Conservation (phyloP, 2,329 filamentous ascomycete genomes). For the Colletotrichum liaoningense region DNA sequence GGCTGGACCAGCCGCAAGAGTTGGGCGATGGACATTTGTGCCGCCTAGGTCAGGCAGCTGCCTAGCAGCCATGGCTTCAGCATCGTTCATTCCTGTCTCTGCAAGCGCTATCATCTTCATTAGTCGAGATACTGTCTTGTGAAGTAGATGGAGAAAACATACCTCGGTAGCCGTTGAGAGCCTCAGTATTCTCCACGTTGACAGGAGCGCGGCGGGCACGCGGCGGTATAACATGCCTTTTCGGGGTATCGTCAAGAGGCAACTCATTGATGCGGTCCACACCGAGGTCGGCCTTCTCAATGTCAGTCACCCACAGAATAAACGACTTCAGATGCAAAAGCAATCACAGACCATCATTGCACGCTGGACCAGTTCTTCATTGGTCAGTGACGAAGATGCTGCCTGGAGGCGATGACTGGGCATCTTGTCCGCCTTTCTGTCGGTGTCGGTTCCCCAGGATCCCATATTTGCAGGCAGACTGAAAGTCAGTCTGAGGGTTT, state of each 20-base stretch:
- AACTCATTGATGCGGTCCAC: constrained; percentile 40
- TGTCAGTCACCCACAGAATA: background rate
- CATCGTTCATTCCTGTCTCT: constrained; percentile 43
- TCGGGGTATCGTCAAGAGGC: constrained; percentile 38
- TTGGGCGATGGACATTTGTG: background rate
- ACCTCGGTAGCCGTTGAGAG: constrained; percentile 16
- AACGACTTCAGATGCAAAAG: background rate
- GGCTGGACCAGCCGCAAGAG: background rate
- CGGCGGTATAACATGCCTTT: background rate
- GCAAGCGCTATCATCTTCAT: constrained; percentile 37
- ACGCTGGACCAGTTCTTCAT: background rate
- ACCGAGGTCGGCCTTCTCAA: constrained; percentile 44
- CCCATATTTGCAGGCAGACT: background rate
- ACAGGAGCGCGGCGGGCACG: constrained; percentile 8
- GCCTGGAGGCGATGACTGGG: constrained; percentile 2
- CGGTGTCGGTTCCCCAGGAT: constrained; percentile 6
- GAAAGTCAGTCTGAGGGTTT: too few relatives aligned
- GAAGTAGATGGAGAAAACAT: background rate
- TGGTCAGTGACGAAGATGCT: background rate
- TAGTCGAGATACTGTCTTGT: background rate
- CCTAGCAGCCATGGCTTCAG: constrained; percentile 42
- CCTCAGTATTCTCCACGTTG: background rate
- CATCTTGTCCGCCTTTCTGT: constrained; percentile 21
- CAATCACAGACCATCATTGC: constrained; percentile 24
- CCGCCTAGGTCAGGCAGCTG: constrained; percentile 40